These are phyloP conservation scores for Ganoderma multipileum DNA, from an alignment of 1,284 basidiomycete species.

Conservation along the genomic window DNA sequence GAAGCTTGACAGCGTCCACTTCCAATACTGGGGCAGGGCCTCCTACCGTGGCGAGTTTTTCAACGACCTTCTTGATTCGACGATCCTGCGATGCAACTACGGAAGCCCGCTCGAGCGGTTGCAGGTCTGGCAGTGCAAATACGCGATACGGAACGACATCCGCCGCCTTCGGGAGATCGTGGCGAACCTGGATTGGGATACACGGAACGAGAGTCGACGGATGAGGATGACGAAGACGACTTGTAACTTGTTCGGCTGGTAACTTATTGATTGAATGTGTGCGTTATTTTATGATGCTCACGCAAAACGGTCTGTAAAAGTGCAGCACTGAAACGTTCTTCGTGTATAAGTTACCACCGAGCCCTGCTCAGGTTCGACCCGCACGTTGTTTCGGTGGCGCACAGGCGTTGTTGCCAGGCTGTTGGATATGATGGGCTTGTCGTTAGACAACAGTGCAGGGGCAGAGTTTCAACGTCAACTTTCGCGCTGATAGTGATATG, in stretches of 20 bases:
- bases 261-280: neutral
- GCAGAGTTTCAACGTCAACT: no score
- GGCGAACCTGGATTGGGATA: neutral
- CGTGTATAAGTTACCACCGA: neutral
- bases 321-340: neutral
- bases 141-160: neutral
- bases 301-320: no score
- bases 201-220: neutral
- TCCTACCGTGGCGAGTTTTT: neutral
- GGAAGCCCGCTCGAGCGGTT: neutral
- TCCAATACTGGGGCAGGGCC: neutral
- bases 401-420: no score
- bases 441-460: neutral
- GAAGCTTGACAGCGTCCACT: neutral
- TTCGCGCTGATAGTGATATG: neutral
- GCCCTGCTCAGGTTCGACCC: neutral
- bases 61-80: neutral
- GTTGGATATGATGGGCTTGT: no score
- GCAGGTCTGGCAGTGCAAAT: neutral
- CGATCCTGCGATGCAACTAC: neutral
- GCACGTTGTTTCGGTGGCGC: neutral
- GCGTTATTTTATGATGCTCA: neutral
- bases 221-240: neutral
- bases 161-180: neutral
- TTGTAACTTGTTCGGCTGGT: neutral